Evolutionary conservation across 2,329 filamentous ascomycete genomes (phyloP).

Genomic region (Nigrospora osmanthi): DNA sequence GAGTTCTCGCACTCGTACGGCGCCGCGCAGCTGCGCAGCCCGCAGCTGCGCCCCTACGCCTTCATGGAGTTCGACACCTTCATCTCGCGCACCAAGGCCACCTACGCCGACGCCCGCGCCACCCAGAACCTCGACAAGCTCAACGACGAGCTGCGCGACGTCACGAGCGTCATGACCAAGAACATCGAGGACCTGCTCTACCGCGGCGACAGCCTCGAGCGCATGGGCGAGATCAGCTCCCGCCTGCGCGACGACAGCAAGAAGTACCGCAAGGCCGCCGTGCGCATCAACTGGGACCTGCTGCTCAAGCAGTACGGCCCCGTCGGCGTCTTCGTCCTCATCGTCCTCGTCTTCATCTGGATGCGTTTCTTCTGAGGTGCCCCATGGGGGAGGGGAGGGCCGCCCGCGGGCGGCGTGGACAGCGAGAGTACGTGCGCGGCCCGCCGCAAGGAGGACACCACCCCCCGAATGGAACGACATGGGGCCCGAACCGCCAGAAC

Average conservation of each 20-base stretch:
- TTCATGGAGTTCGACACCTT: slow-evolving; percentile 99
- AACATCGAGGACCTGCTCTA: slow-evolving; percentile 98
- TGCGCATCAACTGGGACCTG: slow-evolving; percentile 96
- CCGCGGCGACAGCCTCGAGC: slow-evolving; percentile 84
- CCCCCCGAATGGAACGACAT: too few relatives aligned
- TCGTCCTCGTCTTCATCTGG: slow-evolving; percentile 82
- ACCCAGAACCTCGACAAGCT: slow-evolving; percentile 89
- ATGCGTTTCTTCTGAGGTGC: slow-evolving; percentile 76
- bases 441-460: too few relatives aligned
- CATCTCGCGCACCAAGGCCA: slow-evolving; percentile 85
- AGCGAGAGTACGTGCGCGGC: too few relatives aligned
- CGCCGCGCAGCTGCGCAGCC: slow-evolving; percentile 61
- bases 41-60: slow-evolving; percentile 79
- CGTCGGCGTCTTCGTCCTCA: slow-evolving; percentile 70
- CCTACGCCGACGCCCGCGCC: slow-evolving; percentile 87
- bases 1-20: slow-evolving; percentile 89
- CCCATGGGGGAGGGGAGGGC: too few relatives aligned
- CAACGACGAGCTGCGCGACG: slow-evolving; percentile 94
- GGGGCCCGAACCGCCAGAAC: too few relatives aligned
- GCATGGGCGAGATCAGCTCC: slow-evolving; percentile 92
- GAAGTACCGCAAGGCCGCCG: slow-evolving; percentile 88
- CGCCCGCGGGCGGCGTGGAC: too few relatives aligned
- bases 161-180: slow-evolving; percentile 99
- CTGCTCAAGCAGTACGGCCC: slow-evolving; percentile 95
- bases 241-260: slow-evolving; percentile 84